Evolutionary conservation across 179 eudicot genomes (phyloP), one percentile per base, ranked within the genome.

Genomic region (Drosera spatulata): DNA sequence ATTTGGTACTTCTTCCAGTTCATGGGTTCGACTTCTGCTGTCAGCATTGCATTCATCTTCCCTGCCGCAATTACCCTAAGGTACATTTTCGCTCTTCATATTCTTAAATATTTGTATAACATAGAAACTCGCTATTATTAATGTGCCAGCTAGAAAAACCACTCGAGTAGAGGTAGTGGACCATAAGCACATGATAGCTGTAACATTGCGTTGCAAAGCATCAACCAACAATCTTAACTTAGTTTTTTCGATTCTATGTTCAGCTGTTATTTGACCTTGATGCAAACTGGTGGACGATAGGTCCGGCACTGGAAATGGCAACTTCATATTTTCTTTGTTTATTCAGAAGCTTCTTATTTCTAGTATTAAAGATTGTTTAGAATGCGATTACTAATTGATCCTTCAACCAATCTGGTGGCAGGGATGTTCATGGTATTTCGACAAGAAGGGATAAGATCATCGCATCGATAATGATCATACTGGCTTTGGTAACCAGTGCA

Each of bases 1-100:
- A 85, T 93, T 55, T 89, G 96, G 99, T 74, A 73, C 56, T 84
- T 85, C 77, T 89, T 84, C 70, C 93, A 89, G 80, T 83, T 79
- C 38, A 75, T 89, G 69, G 99, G 99, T 41, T 84, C 99, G 5
- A 89, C 99, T 8, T 78, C 95, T 2, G 80, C 79, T 6, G 77
- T 87, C 61, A 79, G 80, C 67, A 69, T 93, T 11, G 81, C 86
- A 48, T 89, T 93, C 75, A 82, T 89, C 46, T 93, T 93, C 72
- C 99, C 99, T 0, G 82, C 88, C 33, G 86, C 95, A 4, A 77
- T 93, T 59, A 70, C 74, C 59, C 69, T 93, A 15, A 86, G 95
- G 99, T 93, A 84, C 10, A 22, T 22, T 22, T 22, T 22, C 1
- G 7, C 53, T 61, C 13, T 10, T 50, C 2, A 43, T 41, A 14